Evolutionary conservation across 2,329 filamentous ascomycete genomes (phyloP), one percentile per base, ranked within the genome.

Genomic region (Epichloe gansuensis): DNA sequence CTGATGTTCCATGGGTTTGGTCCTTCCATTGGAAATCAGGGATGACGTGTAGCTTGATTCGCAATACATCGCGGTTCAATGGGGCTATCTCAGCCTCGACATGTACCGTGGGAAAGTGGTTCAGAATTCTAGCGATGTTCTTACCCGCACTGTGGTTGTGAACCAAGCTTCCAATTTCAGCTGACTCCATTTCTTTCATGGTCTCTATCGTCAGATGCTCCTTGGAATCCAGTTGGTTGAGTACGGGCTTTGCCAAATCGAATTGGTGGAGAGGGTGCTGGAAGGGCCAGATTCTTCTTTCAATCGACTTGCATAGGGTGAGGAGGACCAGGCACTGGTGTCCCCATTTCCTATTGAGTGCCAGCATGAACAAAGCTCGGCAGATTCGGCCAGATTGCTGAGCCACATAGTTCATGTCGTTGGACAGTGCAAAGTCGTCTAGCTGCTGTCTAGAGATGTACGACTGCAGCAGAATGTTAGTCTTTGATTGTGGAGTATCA

Each of bases 21-120:
- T 97, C 91, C 60, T 95, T 95, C 93, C 93, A 98, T 39, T 75
- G 76, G 64, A 98, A 98, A 49, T 97, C 90, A 0, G 93, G 89
- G 2, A 84, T 88, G 17, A 98, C 77, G 59, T 77, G 87, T 0
- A 98, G 78, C 62, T 86, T 85, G 62, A 98, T 89, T n/a, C 91
- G 82, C 55, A 98, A 74, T 0, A 98, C 91, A 63, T 98, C 90
- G 46, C 93, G 80, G 62, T 98, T 98, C 36, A 98, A 72, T 1
- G 94, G 94, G 2, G 93, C 93, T 53, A 97, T 97, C 66, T 97
- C 90, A 7, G 88, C 87, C 59, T 97, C 91, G 2, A 98, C 81
- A 49, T 84, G 85, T 44, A 98, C 70, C 0, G 91, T 96, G 0
- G 93, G 94, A 65, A 98, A 98, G 63, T 90, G 93, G 64, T 87